Evolutionary conservation across 163 green algal genomes (phyloP).

Genomic region (Scenedesmus sp.): DNA sequence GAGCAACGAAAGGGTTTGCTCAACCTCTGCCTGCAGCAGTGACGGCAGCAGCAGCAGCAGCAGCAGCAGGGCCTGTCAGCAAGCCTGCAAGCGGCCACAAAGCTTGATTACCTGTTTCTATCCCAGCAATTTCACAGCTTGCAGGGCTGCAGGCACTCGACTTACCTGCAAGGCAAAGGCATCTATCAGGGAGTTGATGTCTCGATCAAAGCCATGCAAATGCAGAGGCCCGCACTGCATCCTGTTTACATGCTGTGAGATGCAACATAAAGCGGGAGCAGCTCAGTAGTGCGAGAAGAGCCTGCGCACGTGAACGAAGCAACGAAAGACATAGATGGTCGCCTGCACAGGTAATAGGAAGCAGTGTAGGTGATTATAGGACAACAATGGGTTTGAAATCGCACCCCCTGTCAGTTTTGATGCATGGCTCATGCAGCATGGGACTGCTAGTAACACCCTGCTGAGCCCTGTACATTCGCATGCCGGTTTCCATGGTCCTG

Average conservation of each 20-base stretch:
- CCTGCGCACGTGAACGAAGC: not conserved
- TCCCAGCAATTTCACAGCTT: not conserved
- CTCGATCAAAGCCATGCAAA: slow-evolving; percentile 45
- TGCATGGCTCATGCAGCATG: too few relatives aligned
- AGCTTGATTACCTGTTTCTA: not conserved
- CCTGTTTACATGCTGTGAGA: not conserved
- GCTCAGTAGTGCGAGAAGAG: not conserved
- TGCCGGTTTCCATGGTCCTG: not conserved
- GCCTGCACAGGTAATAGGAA: too few relatives aligned
- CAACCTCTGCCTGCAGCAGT: slow-evolving; percentile 1
- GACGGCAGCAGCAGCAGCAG: not conserved
- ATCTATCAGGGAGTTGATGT: slow-evolving; percentile 50
- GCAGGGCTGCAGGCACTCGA: not conserved
- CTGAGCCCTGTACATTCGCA: not conserved
- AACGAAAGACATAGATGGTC: not conserved
- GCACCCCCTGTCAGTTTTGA: too few relatives aligned
- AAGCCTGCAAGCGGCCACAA: not conserved
- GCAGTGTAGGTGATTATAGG: too few relatives aligned
- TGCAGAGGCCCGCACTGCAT: not conserved
- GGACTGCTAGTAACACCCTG: not conserved
- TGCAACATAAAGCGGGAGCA: not conserved
- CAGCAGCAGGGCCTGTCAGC: not conserved
- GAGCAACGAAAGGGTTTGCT: not conserved
- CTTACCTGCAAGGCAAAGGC: slow-evolving; percentile 34
- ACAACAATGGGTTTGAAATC: too few relatives aligned